Conservation (phyloP, 768 basidiomycete species). For the Nevesoporus exiguus region DNA sequence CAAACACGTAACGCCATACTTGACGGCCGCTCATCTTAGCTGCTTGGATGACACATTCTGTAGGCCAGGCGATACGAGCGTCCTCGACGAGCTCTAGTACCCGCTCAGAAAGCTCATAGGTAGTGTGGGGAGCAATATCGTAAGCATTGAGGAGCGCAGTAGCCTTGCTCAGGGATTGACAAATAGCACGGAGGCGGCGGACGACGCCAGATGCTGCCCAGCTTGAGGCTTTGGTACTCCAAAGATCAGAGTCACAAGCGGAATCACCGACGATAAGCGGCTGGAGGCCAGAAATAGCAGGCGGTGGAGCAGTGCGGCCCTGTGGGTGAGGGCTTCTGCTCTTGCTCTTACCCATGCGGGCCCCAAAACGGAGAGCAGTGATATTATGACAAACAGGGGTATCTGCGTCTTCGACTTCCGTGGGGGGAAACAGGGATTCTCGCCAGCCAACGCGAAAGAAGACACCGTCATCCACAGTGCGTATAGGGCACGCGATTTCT, state of each 20-base stretch:
- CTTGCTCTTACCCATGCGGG: conserved; percentile 19
- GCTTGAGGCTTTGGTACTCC: conserved; percentile 54
- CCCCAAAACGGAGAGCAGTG: conserved; percentile 24
- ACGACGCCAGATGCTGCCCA: conserved; percentile 64
- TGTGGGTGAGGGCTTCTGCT: conserved; percentile 31
- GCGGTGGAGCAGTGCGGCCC: conserved; percentile 6
- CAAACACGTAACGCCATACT: conserved; percentile 82
- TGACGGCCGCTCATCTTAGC: conserved; percentile 50
- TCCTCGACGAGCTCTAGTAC: conserved; percentile 76
- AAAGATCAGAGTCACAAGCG: conserved; percentile 58
- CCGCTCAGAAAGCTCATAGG: conserved; percentile 64
- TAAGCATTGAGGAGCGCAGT: conserved; percentile 63
- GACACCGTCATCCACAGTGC: conserved; percentile 64
- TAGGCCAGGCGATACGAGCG: conserved; percentile 73
- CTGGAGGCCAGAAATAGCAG: conserved; percentile 38
- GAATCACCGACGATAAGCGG: conserved; percentile 77
- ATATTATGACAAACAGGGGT: conserved; percentile 12
- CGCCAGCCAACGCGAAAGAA: conserved; percentile 66
- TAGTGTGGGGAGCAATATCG: conserved; percentile 61
- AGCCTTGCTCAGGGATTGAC: conserved; percentile 63
- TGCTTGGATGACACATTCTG: conserved; percentile 56
- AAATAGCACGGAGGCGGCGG: conserved; percentile 69
- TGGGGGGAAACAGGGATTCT: conserved; percentile 38
- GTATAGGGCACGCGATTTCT: conserved; percentile 45
- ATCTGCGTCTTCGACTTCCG: conserved; percentile 21